These are phyloP conservation scores for Francoa sonchifolia DNA, from an alignment of 441 rosid genomes.

Conservation along the genomic window DNA sequence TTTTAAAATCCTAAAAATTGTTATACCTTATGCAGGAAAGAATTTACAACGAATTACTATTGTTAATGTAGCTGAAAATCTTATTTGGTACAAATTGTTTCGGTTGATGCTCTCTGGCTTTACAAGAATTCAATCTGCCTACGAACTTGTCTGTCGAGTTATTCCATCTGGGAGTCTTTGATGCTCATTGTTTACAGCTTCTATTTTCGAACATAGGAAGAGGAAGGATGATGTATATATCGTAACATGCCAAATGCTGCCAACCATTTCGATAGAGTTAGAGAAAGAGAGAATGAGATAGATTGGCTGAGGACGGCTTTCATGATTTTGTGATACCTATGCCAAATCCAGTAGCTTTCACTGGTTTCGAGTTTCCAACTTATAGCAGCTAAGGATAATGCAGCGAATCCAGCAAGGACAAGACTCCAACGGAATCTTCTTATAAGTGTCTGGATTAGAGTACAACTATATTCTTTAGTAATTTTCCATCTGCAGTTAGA, in stretches of 20 bases:
- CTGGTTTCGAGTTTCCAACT: conserved; percentile 81
- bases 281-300: background rate
- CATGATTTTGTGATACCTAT: conserved; percentile 40
- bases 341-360: conserved; percentile 98
- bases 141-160: conserved; percentile 57
- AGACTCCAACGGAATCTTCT: conserved; percentile 69
- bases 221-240: conserved; percentile 84
- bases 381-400: conserved; percentile 64
- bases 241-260: conserved; percentile 81
- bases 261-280: conserved; percentile 15
- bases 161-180: conserved; percentile 30
- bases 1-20: too few relatives aligned
- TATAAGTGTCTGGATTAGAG: conserved; percentile 42
- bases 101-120: too few relatives aligned
- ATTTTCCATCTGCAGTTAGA: conserved; percentile 33
- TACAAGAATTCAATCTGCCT: too few relatives aligned
- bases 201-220: conserved; percentile 87
- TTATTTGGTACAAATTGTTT: too few relatives aligned
- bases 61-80: too few relatives aligned
- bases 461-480: conserved; percentile 38
- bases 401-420: conserved; percentile 45
- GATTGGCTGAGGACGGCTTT: conserved; percentile 5
- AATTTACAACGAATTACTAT: too few relatives aligned
- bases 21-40: too few relatives aligned
- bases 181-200: conserved; percentile 20